Base-by-base conservation (phyloP, 106 monocot genomes). In the Cymbidium sinense region DNA sequence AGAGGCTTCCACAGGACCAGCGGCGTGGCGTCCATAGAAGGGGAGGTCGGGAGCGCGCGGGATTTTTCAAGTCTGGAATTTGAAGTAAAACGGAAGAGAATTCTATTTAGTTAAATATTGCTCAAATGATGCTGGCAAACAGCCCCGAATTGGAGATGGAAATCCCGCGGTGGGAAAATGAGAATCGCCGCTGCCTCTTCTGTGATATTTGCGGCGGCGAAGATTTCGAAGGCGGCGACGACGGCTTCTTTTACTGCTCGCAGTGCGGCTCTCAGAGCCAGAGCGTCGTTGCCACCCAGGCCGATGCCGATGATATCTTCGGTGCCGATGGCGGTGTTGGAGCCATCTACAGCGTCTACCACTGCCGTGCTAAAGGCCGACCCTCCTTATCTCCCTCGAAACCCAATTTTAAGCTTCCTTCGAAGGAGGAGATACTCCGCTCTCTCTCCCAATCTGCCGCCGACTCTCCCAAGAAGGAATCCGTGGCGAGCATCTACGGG, bases 221-320 rank as follows among this genome's bases (percentile, higher is more conserved):
- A 35, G 83, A 86, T 6, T 82, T 87, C 50, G 61, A 82, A 17
- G 27, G 20, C 50, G 85, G 76, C 29, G 88, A 83, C n/a, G 90
- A 87, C 64, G 88, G 93, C 47, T 84, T 75, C 81, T 88, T 44
- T 76, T 87, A 90, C 82, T 90, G 90, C 80, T 44, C 77, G 7
- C 13, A 50, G 0, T 90, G 90, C 79, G 85, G 88, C 23, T 73
- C 79, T 69, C 83, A 83, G 80, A 77, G 78, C 72, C 82, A 86
- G 70, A 69, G 77, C 85, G 28, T 82, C 67, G 35, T 85, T 23
- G 79, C 35, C 25, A 83, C 88, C 20, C 34, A n/a, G 75, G 76
- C 81, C 44, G 77, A 77, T 21, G 83, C 82, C n/a, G 86, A 86
- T 77, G 28, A 87, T 74, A 6, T 76, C 50, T 79, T 44, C 64